These are phyloP conservation scores for Trichoderma simmonsii DNA, from an alignment of 2,329 filamentous ascomycete genomes.

Conservation along the genomic window DNA sequence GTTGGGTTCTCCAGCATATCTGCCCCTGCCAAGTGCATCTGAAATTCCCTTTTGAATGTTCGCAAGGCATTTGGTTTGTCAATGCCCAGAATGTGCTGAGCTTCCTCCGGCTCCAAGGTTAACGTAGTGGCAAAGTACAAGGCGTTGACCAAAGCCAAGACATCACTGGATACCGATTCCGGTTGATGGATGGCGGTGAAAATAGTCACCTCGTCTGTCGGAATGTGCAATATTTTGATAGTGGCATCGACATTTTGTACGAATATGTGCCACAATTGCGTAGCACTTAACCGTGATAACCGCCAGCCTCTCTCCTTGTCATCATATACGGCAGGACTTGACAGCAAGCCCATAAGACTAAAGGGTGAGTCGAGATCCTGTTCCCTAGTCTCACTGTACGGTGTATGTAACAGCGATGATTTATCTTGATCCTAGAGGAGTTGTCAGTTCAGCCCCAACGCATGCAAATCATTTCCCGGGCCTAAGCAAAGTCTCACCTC, in stretches of 20 bases:
- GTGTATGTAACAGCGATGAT: constrained; percentile 16
- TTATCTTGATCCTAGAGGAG: constrained; percentile 18
- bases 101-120: constrained; percentile 40
- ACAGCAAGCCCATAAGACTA: constrained; percentile 35
- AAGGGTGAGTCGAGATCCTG: constrained; percentile 26
- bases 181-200: constrained; percentile 34
- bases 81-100: constrained; percentile 25
- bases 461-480: not conserved
- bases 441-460: not conserved
- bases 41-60: constrained; percentile 34
- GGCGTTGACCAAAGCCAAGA: constrained; percentile 41
- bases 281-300: constrained; percentile 27
- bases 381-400: constrained; percentile 8
- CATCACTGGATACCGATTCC: constrained; percentile 25
- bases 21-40: constrained; percentile 37
- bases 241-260: constrained; percentile 29
- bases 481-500: constrained; percentile 25
- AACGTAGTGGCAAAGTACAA: constrained; percentile 49
- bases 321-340: constrained; percentile 22
- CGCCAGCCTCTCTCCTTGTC: constrained; percentile 23
- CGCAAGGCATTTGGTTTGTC: constrained; percentile 27
- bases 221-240: constrained; percentile 30
- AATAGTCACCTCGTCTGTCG: constrained; percentile 32
- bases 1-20: constrained; percentile 42
- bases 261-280: constrained; percentile 33